Evolutionary conservation across 768 basidiomycete genomes (phyloP).

Genomic region (Leccinellum luteum): DNA sequence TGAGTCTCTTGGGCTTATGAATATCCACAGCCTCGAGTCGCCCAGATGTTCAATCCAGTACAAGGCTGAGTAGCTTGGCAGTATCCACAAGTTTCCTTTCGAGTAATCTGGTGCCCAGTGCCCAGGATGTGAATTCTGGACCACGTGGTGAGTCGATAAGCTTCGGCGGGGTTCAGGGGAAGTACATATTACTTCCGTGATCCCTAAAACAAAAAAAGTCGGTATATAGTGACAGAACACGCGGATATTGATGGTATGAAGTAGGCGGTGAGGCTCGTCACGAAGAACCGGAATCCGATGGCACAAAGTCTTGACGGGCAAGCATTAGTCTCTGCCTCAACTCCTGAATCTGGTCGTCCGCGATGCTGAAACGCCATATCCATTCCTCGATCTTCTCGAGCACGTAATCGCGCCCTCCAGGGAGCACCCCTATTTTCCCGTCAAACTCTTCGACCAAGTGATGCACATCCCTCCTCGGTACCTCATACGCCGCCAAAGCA

Average conservation of each 20-base stretch:
- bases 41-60: not conserved
- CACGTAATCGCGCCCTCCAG: not conserved
- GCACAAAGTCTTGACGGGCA: not conserved
- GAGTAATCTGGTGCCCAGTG: not conserved
- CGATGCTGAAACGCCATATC: not conserved
- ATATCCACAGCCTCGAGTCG: not conserved
- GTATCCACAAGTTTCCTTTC: not conserved
- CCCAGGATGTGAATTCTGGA: not conserved
- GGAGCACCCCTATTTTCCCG: not conserved
- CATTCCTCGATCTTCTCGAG: not conserved
- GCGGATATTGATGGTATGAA: conserved; percentile 6
- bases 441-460: too few species aligned
- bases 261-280: conserved; percentile 5
- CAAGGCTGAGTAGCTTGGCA: not conserved
- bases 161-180: not conserved
- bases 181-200: not conserved
- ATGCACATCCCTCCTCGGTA: too few species aligned
- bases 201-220: not conserved
- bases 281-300: not conserved
- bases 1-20: not conserved
- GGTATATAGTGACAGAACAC: not conserved
- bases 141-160: too few species aligned
- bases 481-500: too few species aligned
- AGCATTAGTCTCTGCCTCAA: not conserved
- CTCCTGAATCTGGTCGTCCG: not conserved